These are phyloP conservation scores for Poronia punctata DNA, from an alignment of 495 filamentous ascomycete genomes.

Conservation along the genomic window DNA sequence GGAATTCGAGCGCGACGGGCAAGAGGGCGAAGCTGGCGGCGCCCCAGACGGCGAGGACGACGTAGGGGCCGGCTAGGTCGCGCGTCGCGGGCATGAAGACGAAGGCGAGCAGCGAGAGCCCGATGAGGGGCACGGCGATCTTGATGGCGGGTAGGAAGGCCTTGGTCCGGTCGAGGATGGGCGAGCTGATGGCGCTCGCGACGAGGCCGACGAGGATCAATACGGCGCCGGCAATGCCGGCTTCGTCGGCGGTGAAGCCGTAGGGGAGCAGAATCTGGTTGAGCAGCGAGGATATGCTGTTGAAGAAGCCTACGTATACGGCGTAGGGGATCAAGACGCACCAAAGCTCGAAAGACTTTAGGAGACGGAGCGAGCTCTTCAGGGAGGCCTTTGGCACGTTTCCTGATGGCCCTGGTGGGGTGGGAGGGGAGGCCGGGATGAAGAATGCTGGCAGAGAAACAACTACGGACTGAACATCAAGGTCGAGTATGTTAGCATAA, in stretches of 20 bases:
- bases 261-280: slow-evolving; percentile 87
- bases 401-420: slow-evolving; percentile 49
- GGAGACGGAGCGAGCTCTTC: slow-evolving; percentile 42
- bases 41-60: slow-evolving; percentile 66
- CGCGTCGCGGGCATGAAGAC: slow-evolving; percentile 72
- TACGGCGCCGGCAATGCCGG: slow-evolving; percentile 82
- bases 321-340: slow-evolving; percentile 68
- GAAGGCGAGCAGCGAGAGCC: slow-evolving; percentile 62
- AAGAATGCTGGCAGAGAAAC: slow-evolving; percentile 75
- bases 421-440: slow-evolving; percentile 72
- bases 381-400: slow-evolving; percentile 44
- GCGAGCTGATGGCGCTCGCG: slow-evolving; percentile 63
- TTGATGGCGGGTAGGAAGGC: slow-evolving; percentile 70
- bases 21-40: slow-evolving; percentile 74
- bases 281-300: slow-evolving; percentile 77
- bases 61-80: slow-evolving; percentile 62
- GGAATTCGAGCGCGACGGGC: slow-evolving; percentile 77
- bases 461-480: slow-evolving; percentile 67
- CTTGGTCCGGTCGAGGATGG: slow-evolving; percentile 80
- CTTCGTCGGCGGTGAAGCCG: slow-evolving; percentile 69
- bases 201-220: slow-evolving; percentile 89
- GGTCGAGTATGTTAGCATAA: not conserved
- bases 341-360: slow-evolving; percentile 61
- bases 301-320: slow-evolving; percentile 89
- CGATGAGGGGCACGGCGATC: slow-evolving; percentile 68